A percentile compares a stretch with the other conserved stretches of the same genome.
These are phyloP conservation scores for Acorus gramineus DNA, from an alignment of 106 monocot genomes.

Conservation along the genomic window DNA sequence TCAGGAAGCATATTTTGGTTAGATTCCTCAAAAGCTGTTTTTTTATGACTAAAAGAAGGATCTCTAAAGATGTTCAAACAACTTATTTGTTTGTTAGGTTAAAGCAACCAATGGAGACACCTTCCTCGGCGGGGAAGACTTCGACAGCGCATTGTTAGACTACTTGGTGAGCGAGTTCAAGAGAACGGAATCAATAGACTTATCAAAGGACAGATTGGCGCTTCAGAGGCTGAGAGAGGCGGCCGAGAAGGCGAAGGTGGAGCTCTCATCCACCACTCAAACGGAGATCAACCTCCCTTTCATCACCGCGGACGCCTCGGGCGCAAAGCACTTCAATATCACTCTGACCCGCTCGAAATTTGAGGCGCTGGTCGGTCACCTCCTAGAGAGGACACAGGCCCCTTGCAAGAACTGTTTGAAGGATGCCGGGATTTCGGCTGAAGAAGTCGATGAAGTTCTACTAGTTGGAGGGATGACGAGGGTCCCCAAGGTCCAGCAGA, in stretches of 20 bases:
- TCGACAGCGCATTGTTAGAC: slow-evolving; percentile 32
- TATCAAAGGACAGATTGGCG: slow-evolving; percentile 31
- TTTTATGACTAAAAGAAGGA: neutral
- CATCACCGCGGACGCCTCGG: slow-evolving; percentile 41
- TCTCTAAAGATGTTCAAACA: too few relatives aligned
- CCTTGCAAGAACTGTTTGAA: slow-evolving; percentile 39
- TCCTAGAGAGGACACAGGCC: slow-evolving; percentile 36
- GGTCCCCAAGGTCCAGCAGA: slow-evolving; percentile 37
- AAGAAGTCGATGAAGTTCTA: slow-evolving; percentile 38
- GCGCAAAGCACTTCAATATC: slow-evolving; percentile 45
- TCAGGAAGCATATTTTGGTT: neutral
- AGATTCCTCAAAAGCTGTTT: neutral
- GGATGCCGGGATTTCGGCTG: slow-evolving; percentile 35
- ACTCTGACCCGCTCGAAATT: slow-evolving; percentile 41
- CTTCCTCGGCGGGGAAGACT: slow-evolving; percentile 37
- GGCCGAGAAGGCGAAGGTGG: slow-evolving; percentile 45
- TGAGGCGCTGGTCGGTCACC: slow-evolving; percentile 26
- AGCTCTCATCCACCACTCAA: slow-evolving; percentile 38
- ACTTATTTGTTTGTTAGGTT: slow-evolving; percentile 8
- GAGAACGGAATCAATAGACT: slow-evolving; percentile 28
- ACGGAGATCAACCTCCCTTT: slow-evolving; percentile 48
- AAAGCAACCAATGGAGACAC: slow-evolving; percentile 40
- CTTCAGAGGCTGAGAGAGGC: slow-evolving; percentile 42
- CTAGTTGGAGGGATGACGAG: slow-evolving; percentile 51
- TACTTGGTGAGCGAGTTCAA: slow-evolving; percentile 40